phyloP scores from a whole-genome alignment of 805 yeast species.

The Phaffomyces opuntiae region DNA sequence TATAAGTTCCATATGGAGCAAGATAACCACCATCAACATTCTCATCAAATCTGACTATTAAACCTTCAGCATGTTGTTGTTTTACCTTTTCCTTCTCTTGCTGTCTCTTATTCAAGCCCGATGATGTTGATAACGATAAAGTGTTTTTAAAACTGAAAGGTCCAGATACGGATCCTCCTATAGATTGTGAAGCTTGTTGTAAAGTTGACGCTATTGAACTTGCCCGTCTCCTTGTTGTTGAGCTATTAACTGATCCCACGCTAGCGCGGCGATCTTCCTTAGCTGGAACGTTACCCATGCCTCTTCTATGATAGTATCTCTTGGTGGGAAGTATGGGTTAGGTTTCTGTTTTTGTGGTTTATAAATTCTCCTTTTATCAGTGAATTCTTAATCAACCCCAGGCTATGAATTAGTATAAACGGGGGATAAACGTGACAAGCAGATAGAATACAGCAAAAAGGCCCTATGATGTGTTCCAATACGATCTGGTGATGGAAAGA shows the following conservation, averaged over 20 bases:
- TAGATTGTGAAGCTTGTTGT: constrained; percentile 6
- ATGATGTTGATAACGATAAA: constrained; percentile 25
- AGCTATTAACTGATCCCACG: background rate
- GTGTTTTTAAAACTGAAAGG: constrained; percentile 20
- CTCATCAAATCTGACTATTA: constrained; percentile 57
- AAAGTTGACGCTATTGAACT: constrained; percentile 11
- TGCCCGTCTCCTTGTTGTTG: constrained; percentile 12
- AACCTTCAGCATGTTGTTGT: constrained; percentile 47
- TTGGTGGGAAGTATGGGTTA: too few species aligned
- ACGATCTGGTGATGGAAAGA: too few species aligned
- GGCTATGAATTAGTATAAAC: too few species aligned
- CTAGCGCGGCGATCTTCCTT: constrained; percentile 30
- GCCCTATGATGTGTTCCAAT: too few species aligned
- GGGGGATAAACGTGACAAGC: too few species aligned
- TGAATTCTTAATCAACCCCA: too few species aligned
- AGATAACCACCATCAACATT: constrained; percentile 90
- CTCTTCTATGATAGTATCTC: too few species aligned
- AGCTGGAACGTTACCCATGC: constrained; percentile 45
- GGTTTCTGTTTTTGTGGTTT: too few species aligned
- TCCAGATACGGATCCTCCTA: background rate
- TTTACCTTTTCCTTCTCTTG: constrained; percentile 48
- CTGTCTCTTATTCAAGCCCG: background rate
- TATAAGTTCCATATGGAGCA: constrained; percentile 88
- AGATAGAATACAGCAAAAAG: too few species aligned
- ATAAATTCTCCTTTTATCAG: too few species aligned